A percentile compares a stretch with the other conserved stretches of the same genome.
Evolutionary conservation across 2,329 filamentous ascomycete species (phyloP).

Genomic region (Sclerotiophoma versabilis): DNA sequence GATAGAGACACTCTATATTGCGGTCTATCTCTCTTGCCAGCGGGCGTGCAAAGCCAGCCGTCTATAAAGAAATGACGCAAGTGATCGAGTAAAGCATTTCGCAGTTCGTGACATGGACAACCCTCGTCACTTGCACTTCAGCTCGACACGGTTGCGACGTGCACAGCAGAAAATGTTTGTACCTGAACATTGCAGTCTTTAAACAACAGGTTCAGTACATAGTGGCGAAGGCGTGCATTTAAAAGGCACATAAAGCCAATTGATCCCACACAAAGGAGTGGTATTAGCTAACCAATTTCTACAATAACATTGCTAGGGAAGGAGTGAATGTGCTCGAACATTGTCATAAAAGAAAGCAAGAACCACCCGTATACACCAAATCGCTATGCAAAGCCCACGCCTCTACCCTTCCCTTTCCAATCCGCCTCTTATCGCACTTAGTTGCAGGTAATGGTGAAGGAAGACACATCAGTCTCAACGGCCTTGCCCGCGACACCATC

Average conservation of each 20-base stretch:
- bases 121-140: too few relatives aligned
- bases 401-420: not conserved
- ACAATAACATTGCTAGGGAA: not conserved
- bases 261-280: slow-evolving; percentile 5
- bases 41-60: too few relatives aligned
- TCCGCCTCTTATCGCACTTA: not conserved
- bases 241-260: not conserved
- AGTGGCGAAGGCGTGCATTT: too few relatives aligned
- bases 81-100: too few relatives aligned
- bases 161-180: too few relatives aligned
- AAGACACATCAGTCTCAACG: slow-evolving; percentile 24
- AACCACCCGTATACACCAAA: not conserved
- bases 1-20: too few relatives aligned
- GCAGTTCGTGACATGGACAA: too few relatives aligned
- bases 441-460: slow-evolving; percentile 25
- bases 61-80: too few relatives aligned
- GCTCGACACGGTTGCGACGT: too few relatives aligned
- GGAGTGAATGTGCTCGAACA: slow-evolving; percentile 14
- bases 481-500: slow-evolving; percentile 19
- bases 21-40: too few relatives aligned
- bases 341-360: not conserved
- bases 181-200: too few relatives aligned
- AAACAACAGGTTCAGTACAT: too few relatives aligned
- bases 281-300: slow-evolving; percentile 15
- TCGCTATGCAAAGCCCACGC: slow-evolving; percentile 11